A percentile compares a stretch with the other conserved stretches of the same genome.
Evolutionary conservation across 345 rosid genomes (phyloP).

Genomic region (Camelina sativa): DNA sequence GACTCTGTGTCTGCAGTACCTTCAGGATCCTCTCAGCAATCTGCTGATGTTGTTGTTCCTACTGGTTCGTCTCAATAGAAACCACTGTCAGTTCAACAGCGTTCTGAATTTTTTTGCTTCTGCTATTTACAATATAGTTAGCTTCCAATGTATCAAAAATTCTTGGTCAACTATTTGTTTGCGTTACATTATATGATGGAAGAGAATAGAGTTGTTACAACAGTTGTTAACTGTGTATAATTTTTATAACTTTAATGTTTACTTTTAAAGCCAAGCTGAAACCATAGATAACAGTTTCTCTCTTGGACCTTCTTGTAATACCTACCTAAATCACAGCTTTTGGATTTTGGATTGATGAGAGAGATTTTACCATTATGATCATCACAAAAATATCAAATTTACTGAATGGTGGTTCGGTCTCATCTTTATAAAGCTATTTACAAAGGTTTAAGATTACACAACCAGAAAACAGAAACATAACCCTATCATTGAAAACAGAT

Average conservation of each 20-base stretch:
- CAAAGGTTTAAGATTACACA: slow-evolving; percentile 15
- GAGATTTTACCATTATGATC: background rate
- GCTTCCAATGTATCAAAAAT: background rate
- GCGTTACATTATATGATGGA: background rate
- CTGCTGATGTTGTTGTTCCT: too few relatives aligned
- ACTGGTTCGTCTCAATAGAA: too few relatives aligned
- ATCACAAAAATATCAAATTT: background rate
- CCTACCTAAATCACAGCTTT: too few relatives aligned
- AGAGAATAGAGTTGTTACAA: slow-evolving; percentile 47
- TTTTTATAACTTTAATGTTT: too few relatives aligned
- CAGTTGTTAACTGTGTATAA: background rate
- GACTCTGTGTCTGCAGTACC: too few relatives aligned
- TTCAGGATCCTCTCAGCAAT: too few relatives aligned
- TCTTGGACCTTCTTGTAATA: too few relatives aligned
- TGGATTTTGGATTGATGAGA: background rate
- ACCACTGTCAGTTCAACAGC: too few relatives aligned
- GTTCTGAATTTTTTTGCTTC: background rate
- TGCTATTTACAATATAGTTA: background rate
- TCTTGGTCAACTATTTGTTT: background rate
- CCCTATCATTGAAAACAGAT: background rate
- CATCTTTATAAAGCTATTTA: background rate
- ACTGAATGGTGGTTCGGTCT: background rate
- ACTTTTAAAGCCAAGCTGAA: too few relatives aligned
- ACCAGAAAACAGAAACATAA: background rate
- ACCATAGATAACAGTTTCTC: too few relatives aligned